Evolutionary conservation across 805 yeast genomes (phyloP), one percentile per base, ranked within the genome.

Genomic region (Pichia exigua): DNA sequence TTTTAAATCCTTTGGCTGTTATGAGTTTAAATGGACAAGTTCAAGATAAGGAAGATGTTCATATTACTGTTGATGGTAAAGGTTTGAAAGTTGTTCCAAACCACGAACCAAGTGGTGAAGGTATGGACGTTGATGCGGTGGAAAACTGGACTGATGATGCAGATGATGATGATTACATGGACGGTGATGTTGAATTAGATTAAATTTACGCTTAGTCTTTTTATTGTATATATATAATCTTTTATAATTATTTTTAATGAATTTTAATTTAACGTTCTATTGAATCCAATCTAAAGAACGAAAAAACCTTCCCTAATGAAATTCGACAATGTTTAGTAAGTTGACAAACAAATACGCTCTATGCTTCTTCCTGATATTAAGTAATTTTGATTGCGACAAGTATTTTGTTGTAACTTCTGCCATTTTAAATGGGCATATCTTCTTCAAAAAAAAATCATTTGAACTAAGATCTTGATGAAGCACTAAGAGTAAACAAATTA

Each of bases 1-100:
- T 94, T 20, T 81, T 94, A 67, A 94, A 94, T 72, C 82, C 77
- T 63, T 74, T 94, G 70, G 99, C 99, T 0, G 78, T 94, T n/a
- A 77, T 88, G 70, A 79, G 94, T 47, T 77, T 94, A 60, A 84
- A 82, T 66, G 95, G 95, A 13, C 95, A 91, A 67, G 79, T 94
- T 54, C 76, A 73, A 63, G 97, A 94, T 64, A 89, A 90, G 68
- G 99, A 94, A 67, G 74, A 77, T 2, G 97, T 88, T n/a, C 71
- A 71, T 27, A 86, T 94, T 46, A 72, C 74, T 24, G 73, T 73
- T 26, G 73, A 74, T 17, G 73, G 70, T 17, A 82, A 79, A 55
- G 92, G 94, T 13, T 72, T 94, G 50, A 85, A 81, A 43, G 96
- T 94, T 6, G 57, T 83, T 46, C 91, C 97, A 47, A 94, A 94